Evolutionary conservation across 768 basidiomycete genomes (phyloP), one percentile per base, ranked within the genome.

Genomic region (Amanita rubescens): DNA sequence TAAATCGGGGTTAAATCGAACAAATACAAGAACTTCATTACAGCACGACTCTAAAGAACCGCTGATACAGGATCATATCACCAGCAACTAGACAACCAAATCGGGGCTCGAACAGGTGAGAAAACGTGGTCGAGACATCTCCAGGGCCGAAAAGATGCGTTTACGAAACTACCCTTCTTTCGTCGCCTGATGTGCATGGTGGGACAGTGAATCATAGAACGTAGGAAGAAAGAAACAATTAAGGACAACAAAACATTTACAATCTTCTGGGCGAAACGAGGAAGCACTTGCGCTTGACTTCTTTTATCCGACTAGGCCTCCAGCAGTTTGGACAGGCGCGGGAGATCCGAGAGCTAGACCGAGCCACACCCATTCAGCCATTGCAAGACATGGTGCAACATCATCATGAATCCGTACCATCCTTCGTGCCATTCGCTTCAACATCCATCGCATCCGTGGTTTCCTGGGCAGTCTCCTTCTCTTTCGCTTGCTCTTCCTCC

Each of bases 311-410:
- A 39, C 49, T 51, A 51, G 15, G 49, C 49, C 5, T 50, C 49
- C 10, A 19, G 24, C 37, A 11, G 20, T 35, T 30, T 51, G 37
- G 14, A 19, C 38, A 27, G 49, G 39, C 24, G 19, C 49, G 41
- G 49, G 38, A 32, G 49, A 51, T 10, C 49, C 38, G n/a, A 38
- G 49, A 32, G 49, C 49, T 51, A 51, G 39, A 51, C 27, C 11
- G 35, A 50, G n/a, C 27, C n/a, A 12, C 14, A 25, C 38, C n/a
- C 20, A 24, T 41, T 51, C 38, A 51, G 49, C 38, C 27, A 19
- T 17, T 32, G 20, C 49, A 24, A 2, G 27, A 50, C 20, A 34
- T 30, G 37, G 22, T n/a, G 8, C 45, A n/a, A 39, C 12, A 41
- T 41, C 22, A 17, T 41, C 49, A 30, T 15, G 25, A 30, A 41